These are phyloP conservation scores for Coemansia sp. DNA, from an alignment of 192 early-diverging fungal genomes.

Conservation along the genomic window DNA sequence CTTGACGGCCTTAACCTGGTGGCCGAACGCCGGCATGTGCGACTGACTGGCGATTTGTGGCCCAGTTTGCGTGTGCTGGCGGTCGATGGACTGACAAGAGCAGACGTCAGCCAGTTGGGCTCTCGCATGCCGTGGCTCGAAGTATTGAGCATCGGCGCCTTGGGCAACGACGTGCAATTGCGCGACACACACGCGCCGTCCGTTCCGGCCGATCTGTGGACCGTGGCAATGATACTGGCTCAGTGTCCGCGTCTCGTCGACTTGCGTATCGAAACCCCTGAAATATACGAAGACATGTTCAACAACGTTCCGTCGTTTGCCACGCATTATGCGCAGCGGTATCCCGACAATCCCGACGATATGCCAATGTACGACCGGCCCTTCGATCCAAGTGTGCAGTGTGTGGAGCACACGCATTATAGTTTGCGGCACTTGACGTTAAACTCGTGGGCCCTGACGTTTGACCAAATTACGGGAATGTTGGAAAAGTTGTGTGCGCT, in stretches of 20 bases:
- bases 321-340: background rate
- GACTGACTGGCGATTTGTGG: constrained; percentile 15
- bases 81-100: constrained; percentile 18
- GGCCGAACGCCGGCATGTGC: background rate
- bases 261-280: constrained; percentile 26
- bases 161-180: constrained; percentile 22
- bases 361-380: constrained; percentile 13
- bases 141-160: constrained; percentile 22
- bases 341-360: background rate
- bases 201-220: constrained; percentile 1
- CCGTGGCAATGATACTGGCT: background rate
- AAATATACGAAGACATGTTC: constrained; percentile 33
- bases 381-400: background rate
- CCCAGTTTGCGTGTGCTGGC: constrained; percentile 10
- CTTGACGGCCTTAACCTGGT: constrained; percentile 10
- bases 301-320: constrained; percentile 12
- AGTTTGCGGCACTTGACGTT: constrained; percentile 18
- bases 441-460: constrained; percentile 38
- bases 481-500: constrained; percentile 5
- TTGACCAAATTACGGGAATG: constrained; percentile 25
- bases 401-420: background rate
- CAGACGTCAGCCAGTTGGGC: constrained; percentile 12
- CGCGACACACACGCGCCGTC: constrained; percentile 8
- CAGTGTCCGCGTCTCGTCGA: constrained; percentile 15
- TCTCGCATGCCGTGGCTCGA: constrained; percentile 12